Evolutionary conservation across 768 basidiomycete genomes (phyloP), one percentile per base, ranked within the genome.

Genomic region (Amanita rimosa): DNA sequence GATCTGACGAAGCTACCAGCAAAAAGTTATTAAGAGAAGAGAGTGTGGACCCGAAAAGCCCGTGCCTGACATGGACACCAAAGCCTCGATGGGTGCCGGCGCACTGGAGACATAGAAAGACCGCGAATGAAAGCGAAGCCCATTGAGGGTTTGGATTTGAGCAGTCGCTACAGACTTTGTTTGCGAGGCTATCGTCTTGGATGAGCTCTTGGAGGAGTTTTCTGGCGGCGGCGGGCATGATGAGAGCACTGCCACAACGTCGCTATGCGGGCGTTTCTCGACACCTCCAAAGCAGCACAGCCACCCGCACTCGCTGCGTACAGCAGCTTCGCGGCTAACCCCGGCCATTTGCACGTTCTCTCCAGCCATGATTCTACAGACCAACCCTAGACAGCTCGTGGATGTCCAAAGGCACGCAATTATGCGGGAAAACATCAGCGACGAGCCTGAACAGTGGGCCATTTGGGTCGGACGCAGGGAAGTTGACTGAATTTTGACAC

Each of bases 141-240:
- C 93, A 97, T 61, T 95, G 93, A 0, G 93, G 93, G 59, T 90
- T 88, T n/a, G 87, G 92, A 52, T 85, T 91, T 8, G 68, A 64
- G 58, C 92, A 96, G 61, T 95, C 92, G 11, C 76, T 73, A 62
- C 92, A 96, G 37, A 69, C 55, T 66, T 80, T 84, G 69, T 96
- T 94, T 27, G 71, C 70, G 53, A 86, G 70, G 50, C 79, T 83
- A 38, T 83, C 80, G 41, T 78, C 76, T 53, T 77, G 82, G 60
- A 79, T 74, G 59, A 95, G 81, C 27, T 84, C 83, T 55, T 78
- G 77, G 11, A 95, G 79, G 27, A 75, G 72, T 54, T 81, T 82
- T 61, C 79, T 85, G 22, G 81, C 80, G 36, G 75, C 71, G 34
- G 67, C 57, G 22, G 22, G 5, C 73, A 75, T 75, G 55, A 46